Base-by-base conservation (phyloP, 768 basidiomycete species). In the Phanerochaete carnosa region DNA sequence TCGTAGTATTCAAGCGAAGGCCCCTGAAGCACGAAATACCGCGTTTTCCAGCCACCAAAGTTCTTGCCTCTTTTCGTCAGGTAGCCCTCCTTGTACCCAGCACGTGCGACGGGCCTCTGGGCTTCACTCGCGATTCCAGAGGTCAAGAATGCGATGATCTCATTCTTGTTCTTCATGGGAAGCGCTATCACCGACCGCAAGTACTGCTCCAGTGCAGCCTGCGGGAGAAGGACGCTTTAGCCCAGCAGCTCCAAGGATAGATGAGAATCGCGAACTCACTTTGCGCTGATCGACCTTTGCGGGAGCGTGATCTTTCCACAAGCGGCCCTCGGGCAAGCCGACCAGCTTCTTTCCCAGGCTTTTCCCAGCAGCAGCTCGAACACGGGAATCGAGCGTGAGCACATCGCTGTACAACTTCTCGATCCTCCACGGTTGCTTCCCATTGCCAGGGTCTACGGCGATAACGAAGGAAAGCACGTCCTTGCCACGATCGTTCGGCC, bases 231-330 rank as follows among this genome's bases (percentile, higher is more conserved):
- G 63, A 33, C 72, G 63, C 52, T 35, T 56, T 33, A 28, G 62
- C 9, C 58, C 61, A 58, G 39, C 22, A 50, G 33, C 46, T 64
- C 57, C 51, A 56, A 63, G 53, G 22, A 51, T 29, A 45, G 25
- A 5, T 16, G 52, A 25, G 19, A 7, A 30, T 2, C 23, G n/a
- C 28, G 25, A 32, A 76, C 86, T 66, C 68, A 92, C 94, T 80
- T 98, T 98, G 64, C 96, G 79, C 74, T 96, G 94, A 78, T 98
- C 97, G 45, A 95, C 92, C 78, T 92, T 95, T 29, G 92, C 93
- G 30, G 96, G 96, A 0, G 95, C 95, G 72, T 96, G 94, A 75
- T 98, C 97, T 73, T 87, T 95, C 92, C 96, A 98, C 9, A 97
- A 77, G 73, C 89, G 90, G 26, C 92, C 92, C 72, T 99, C 97